Evolutionary conservation across 176 grass and related monocot species (phyloP).

Genomic region (Oryza longistaminata): DNA sequence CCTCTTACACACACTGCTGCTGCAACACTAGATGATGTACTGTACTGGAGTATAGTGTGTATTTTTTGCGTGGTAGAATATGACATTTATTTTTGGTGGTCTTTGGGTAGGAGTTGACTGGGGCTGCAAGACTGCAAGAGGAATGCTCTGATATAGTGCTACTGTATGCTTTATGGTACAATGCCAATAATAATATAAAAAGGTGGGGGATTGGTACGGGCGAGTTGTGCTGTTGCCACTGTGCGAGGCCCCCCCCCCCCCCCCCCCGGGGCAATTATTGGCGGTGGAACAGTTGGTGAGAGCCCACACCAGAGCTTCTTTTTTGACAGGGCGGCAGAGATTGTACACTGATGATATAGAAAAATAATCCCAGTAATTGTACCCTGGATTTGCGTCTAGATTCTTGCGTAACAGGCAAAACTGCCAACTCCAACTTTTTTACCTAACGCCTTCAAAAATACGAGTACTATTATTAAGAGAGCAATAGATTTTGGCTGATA

Average conservation of each 20-base stretch:
- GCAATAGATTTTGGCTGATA: no score
- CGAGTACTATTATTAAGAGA: no score
- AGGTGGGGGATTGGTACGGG: slow-evolving; percentile 37
- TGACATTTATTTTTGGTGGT: slow-evolving; percentile 27
- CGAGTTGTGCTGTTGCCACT: slow-evolving; percentile 46
- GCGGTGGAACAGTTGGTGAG: slow-evolving; percentile 47
- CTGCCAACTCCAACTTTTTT: not conserved
- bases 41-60: not conserved
- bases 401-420: not conserved
- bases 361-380: not conserved
- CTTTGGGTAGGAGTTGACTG: slow-evolving; percentile 56
- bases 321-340: slow-evolving; percentile 34
- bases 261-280: slow-evolving; percentile 38
- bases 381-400: not conserved
- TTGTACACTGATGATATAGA: slow-evolving; percentile 10
- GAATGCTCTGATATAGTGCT: slow-evolving; percentile 61
- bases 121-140: slow-evolving; percentile 46
- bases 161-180: slow-evolving; percentile 70
- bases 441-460: no score
- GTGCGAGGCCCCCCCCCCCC: slow-evolving; percentile 12
- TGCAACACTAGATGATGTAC: not conserved
- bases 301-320: slow-evolving; percentile 36
- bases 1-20: not conserved
- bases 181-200: slow-evolving; percentile 38
- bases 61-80: slow-evolving; percentile 3